Evolutionary conservation across 2,329 filamentous ascomycete genomes (phyloP), one percentile per base, ranked within the genome.

Genomic region (Curvularia eragrostidis): DNA sequence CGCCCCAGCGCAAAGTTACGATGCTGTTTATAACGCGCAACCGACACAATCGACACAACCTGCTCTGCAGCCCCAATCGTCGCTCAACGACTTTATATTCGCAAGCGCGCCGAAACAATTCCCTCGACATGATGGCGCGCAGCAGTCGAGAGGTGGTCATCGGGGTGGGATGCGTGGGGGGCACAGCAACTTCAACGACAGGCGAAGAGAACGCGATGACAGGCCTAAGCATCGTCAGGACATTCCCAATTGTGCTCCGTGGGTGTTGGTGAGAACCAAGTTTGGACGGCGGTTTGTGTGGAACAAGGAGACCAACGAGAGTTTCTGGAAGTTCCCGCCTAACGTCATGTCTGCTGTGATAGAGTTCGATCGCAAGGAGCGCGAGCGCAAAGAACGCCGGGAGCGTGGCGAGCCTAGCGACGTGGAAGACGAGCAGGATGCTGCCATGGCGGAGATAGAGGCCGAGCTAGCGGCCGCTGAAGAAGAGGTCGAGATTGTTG

Each of bases 271-370:
- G n/a, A 91, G 90, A 73, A 99, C 95, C 0, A 97, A 92, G 73
- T 87, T 94, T 61, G 91, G 91, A 21, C 84, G 95, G 56, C 86
- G 93, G 51, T 99, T 99, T 72, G 93, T 93, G 2, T 91, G 96
- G 80, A 97, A 99, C 66, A 86, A 88, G 0, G 84, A 85, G 52
- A 97, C 94, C 64, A 91, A 94, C 36, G 85, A 93, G 65, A 98
- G 93, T 76, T 93, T 93, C 76, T 99, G 96, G 95, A 92, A 92
- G 70, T 95, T 97, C 68, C 95, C 95, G 0, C 87, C 91, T 54
- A 89, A 95, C 74, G 83, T 99, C 34, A 89, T 93, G 84, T 88
- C 89, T 59, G 92, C 87, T 0, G 85, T 89, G 1, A 74, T 85
- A 3, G 85, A 87, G 13, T 91, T 95, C 52, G 87, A 89, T 69